A percentile compares a stretch with the other conserved stretches of the same genome.
Evolutionary conservation across 345 rosid species (phyloP).

Genomic region (Pelargonium nanum): DNA sequence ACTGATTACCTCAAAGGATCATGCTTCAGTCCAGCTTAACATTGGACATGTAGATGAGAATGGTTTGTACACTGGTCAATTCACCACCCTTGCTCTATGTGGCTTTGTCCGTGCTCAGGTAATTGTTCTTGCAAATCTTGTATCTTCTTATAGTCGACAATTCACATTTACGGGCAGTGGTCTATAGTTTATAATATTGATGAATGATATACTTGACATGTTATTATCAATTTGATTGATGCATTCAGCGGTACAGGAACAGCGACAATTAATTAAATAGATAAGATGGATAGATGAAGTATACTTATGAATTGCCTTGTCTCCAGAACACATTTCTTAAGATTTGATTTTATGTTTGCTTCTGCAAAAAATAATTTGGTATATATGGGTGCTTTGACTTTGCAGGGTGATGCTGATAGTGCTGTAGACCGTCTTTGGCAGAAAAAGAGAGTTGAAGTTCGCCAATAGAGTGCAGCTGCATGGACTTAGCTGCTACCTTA

Average conservation of each 20-base stretch:
- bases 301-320: not conserved
- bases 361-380: too few species aligned
- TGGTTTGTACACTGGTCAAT: constrained; percentile 40
- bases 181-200: not conserved
- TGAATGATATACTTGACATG: not conserved
- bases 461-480: constrained; percentile 11
- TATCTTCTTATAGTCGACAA: not conserved
- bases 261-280: too few species aligned
- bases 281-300: too few species aligned
- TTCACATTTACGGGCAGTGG: not conserved
- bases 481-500: not conserved
- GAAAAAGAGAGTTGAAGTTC: constrained; percentile 36
- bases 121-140: not conserved
- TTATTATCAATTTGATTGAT: too few species aligned
- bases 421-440: constrained; percentile 52
- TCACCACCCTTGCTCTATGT: constrained; percentile 40
- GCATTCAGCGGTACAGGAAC: too few species aligned
- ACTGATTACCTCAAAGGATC: constrained; percentile 53
- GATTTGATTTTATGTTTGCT: not conserved
- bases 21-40: constrained; percentile 48
- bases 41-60: constrained; percentile 43
- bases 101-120: constrained; percentile 53
- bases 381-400: not conserved
- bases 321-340: not conserved
- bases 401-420: constrained; percentile 54